A percentile compares a stretch with the other conserved stretches of the same genome.
phyloP scores from a whole-genome alignment of 2,329 filamentous ascomycete species.

The Ustulina deusta region DNA sequence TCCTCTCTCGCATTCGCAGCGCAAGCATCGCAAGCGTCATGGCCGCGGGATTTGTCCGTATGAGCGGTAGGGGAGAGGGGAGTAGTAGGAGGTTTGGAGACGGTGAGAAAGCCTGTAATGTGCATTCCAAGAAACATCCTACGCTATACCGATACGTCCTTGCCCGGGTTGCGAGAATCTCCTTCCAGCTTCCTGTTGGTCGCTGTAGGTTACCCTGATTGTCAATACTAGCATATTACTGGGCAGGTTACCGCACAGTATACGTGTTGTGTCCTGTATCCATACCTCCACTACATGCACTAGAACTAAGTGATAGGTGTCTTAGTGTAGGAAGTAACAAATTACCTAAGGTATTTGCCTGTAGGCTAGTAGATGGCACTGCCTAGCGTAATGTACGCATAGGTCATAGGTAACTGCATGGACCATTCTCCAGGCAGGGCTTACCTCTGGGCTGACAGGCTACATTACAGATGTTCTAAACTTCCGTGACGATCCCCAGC shows the following conservation, averaged over 20 bases:
- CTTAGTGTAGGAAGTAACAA: too few relatives aligned
- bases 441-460: background rate
- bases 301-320: background rate
- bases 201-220: background rate
- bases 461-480: conserved; percentile 3
- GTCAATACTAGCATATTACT: background rate
- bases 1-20: conserved; percentile 33
- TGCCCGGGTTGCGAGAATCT: conserved; percentile 15
- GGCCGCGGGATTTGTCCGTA: conserved; percentile 26
- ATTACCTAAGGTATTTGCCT: too few relatives aligned
- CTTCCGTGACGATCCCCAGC: conserved; percentile 17
- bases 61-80: conserved; percentile 8
- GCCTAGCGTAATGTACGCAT: background rate
- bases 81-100: conserved; percentile 2
- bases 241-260: conserved; percentile 1
- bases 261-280: too few relatives aligned
- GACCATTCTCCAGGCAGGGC: background rate
- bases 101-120: conserved; percentile 15
- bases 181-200: background rate
- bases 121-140: background rate
- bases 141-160: background rate
- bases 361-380: too few relatives aligned
- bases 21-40: conserved; percentile 37
- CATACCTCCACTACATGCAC: too few relatives aligned
- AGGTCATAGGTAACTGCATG: background rate